Conservation (phyloP, 1,284 basidiomycete genomes). For the Cutaneotrichosporon daszewskae region DNA sequence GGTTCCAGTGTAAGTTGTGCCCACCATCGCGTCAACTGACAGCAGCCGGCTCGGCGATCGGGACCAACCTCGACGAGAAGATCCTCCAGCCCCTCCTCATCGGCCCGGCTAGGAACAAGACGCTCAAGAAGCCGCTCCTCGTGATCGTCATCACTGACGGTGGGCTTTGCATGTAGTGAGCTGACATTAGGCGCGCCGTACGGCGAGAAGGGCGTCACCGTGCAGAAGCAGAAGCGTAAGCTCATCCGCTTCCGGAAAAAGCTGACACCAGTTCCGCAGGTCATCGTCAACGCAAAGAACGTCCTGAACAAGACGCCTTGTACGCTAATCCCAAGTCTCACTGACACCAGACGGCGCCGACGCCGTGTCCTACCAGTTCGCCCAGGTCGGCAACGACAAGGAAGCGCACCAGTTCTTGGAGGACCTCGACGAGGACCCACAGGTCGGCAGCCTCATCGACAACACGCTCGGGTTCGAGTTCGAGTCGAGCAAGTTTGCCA, state of each 20-base stretch:
- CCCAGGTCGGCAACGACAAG: conserved; percentile 12
- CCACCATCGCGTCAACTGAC: neutral
- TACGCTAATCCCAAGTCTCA: neutral
- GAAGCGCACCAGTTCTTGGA: conserved; percentile 7
- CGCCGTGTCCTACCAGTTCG: conserved; percentile 9
- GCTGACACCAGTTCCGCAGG: conserved; percentile 16
- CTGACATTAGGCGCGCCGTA: too few relatives aligned
- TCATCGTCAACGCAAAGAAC: conserved; percentile 28
- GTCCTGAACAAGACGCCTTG: conserved; percentile 30
- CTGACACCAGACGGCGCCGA: conserved; percentile 4
- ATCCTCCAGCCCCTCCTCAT: conserved; percentile 9
- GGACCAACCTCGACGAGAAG: conserved; percentile 2
- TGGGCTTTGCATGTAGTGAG: conserved; percentile 28
- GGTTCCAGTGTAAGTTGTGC: conserved; percentile 18
- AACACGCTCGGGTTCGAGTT: conserved; percentile 14
- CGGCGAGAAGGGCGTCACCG: conserved; percentile 4
- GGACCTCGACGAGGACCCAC: conserved; percentile 8
- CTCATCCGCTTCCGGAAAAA: neutral
- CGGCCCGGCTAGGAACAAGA: neutral
- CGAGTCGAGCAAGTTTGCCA: conserved; percentile 10
- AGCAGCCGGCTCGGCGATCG: conserved; percentile 28
- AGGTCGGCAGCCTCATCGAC: conserved; percentile 10
- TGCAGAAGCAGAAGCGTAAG: neutral
- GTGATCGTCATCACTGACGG: conserved; percentile 46
- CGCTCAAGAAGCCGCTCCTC: conserved; percentile 8